Conservation (phyloP, 805 yeast species). For the Candida rishiriensis region DNA sequence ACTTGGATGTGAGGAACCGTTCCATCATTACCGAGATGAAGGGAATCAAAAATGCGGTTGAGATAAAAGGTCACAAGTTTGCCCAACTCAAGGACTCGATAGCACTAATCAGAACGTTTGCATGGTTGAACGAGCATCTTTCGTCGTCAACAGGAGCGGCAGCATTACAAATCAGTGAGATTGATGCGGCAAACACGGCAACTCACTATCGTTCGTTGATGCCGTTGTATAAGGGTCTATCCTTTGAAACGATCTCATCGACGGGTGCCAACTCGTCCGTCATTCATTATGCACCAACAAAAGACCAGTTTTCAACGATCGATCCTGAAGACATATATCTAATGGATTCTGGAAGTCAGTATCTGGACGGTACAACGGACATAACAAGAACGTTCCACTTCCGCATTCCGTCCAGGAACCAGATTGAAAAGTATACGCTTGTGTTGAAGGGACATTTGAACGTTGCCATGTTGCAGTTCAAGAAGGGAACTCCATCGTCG, state of each 20-base stretch:
- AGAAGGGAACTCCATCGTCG: slow-evolving; percentile 69
- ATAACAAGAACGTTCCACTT: slow-evolving; percentile 86
- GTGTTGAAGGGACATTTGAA: slow-evolving; percentile 92
- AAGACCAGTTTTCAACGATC: slow-evolving; percentile 52
- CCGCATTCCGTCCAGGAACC: slow-evolving; percentile 50
- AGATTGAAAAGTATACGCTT: slow-evolving; percentile 65
- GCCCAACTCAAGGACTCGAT: slow-evolving; percentile 86
- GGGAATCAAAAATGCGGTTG: slow-evolving; percentile 69
- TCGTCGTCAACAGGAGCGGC: slow-evolving; percentile 15
- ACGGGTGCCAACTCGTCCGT: slow-evolving; percentile 73
- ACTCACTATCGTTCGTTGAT: slow-evolving; percentile 40
- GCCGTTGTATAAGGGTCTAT: slow-evolving; percentile 56
- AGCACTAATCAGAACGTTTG: slow-evolving; percentile 65
- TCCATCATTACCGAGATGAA: slow-evolving; percentile 55
- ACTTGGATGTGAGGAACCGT: slow-evolving; percentile 15
- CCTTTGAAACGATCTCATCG: slow-evolving; percentile 74
- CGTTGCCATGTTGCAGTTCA: slow-evolving; percentile 74
- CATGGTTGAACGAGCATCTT: slow-evolving; percentile 63
- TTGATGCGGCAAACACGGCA: slow-evolving; percentile 51
- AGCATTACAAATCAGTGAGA: slow-evolving; percentile 42
- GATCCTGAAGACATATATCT: slow-evolving; percentile 67
- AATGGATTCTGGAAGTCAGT: slow-evolving; percentile 90
- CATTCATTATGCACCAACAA: slow-evolving; percentile 70
- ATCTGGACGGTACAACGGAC: slow-evolving; percentile 92
- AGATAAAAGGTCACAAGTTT: slow-evolving; percentile 60